These are phyloP conservation scores for Basipetospora chlamydospora DNA, from an alignment of 2,329 filamentous ascomycete species.

Conservation along the genomic window DNA sequence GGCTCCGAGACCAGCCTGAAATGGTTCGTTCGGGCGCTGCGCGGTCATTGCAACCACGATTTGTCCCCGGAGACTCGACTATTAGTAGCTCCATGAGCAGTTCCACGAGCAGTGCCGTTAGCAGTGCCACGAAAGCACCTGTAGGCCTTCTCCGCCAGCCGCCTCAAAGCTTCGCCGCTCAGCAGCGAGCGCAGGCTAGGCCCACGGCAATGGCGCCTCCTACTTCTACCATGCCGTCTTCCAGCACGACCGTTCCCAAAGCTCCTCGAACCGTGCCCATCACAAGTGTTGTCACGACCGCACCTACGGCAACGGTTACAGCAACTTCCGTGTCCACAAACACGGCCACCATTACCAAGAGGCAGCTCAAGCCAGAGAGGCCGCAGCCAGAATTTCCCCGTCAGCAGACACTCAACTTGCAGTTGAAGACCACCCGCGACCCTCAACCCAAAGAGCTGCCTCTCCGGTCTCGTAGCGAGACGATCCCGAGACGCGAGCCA, in stretches of 20 bases:
- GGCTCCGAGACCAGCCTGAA: slow-evolving; percentile 35
- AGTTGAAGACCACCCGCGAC: neutral
- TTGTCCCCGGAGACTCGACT: no score
- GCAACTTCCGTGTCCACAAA: no score
- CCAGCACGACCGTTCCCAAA: neutral
- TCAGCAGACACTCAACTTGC: neutral
- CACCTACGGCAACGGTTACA: neutral
- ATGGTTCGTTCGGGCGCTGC: neutral
- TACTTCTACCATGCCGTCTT: neutral
- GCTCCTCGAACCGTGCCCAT: no score
- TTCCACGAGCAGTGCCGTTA: no score
- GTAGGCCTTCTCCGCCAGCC: slow-evolving; percentile 33
- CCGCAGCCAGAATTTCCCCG: neutral
- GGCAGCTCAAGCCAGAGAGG: no score
- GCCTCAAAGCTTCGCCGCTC: slow-evolving; percentile 52
- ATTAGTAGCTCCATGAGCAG: no score
- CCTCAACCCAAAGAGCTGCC: neutral
- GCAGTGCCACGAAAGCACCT: neutral
- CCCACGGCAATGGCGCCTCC: neutral
- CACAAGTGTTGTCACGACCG: no score
- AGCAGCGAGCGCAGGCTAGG: slow-evolving; percentile 43
- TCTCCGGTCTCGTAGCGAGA: slow-evolving; percentile 4
- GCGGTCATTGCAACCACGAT: neutral
- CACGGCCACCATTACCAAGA: no score
- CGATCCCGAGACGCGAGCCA: neutral